Evolutionary conservation across 768 basidiomycete species (phyloP).

Genomic region (Amylocystis lapponica): DNA sequence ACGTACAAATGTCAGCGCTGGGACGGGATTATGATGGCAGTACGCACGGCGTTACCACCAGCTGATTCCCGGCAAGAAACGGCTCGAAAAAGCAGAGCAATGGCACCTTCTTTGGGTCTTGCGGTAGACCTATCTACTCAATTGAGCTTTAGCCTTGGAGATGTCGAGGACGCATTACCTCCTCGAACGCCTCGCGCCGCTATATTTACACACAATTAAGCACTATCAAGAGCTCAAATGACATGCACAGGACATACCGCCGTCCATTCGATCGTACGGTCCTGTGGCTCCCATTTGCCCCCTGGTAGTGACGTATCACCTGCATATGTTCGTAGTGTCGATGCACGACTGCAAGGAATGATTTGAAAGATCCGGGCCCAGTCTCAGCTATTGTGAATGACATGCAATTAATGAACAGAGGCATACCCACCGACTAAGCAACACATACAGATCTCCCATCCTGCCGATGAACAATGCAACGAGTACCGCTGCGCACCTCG

Average conservation of each 20-base stretch:
- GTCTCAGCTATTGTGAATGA: neutral
- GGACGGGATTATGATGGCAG: neutral
- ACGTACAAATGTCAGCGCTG: neutral
- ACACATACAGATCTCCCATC: constrained; percentile 76
- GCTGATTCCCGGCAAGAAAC: constrained; percentile 62
- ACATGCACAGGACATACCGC: constrained; percentile 46
- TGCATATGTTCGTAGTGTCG: constrained; percentile 68
- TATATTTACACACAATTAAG: constrained; percentile 29
- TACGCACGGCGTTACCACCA: constrained; percentile 81
- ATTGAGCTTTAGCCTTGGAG: neutral
- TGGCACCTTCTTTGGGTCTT: constrained; percentile 63
- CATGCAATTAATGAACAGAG: neutral
- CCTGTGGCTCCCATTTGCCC: constrained; percentile 69
- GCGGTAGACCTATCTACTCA: constrained; percentile 74
- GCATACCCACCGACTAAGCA: constrained; percentile 65
- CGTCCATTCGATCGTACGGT: constrained; percentile 68
- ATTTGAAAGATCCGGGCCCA: neutral
- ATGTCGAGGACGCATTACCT: constrained; percentile 49
- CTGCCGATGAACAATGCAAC: constrained; percentile 84
- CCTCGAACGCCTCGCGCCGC: constrained; percentile 88
- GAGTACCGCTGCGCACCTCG: constrained; percentile 67
- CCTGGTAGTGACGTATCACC: constrained; percentile 89
- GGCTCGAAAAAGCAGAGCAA: constrained; percentile 76
- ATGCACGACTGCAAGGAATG: constrained; percentile 59
- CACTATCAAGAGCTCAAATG: neutral